Conservation (phyloP, 768 basidiomycete genomes). For the Baorangia bicolor region DNA sequence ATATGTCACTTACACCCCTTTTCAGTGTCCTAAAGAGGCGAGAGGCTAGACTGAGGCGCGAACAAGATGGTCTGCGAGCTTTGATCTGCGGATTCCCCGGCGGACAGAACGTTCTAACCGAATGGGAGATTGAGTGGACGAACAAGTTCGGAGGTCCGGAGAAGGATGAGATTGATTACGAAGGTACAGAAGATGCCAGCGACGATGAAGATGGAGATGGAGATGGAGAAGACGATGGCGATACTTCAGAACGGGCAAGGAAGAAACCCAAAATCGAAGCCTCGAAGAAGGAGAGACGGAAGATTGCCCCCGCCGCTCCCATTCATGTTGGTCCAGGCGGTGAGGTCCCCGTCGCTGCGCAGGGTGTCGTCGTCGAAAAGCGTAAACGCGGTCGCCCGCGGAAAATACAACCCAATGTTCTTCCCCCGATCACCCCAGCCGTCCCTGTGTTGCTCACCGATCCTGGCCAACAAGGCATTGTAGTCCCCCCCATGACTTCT, state of each 20-base stretch:
- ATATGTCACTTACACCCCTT: constrained; percentile 4
- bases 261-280: constrained; percentile 58
- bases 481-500: constrained; percentile 9
- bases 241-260: constrained; percentile 47
- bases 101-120: constrained; percentile 64
- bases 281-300: constrained; percentile 44
- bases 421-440: constrained; percentile 30
- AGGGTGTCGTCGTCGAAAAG: constrained; percentile 57
- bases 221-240: constrained; percentile 39
- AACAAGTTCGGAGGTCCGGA: constrained; percentile 78
- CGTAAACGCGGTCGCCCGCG: constrained; percentile 82
- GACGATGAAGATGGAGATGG: constrained; percentile 46
- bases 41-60: constrained; percentile 66
- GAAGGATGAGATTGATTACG: constrained; percentile 60
- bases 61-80: constrained; percentile 71
- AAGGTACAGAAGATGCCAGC: constrained; percentile 39
- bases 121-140: constrained; percentile 78
- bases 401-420: constrained; percentile 58
- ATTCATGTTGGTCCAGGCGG: constrained; percentile 23
- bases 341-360: constrained; percentile 27
- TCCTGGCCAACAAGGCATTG: constrained; percentile 16
- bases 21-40: constrained; percentile 75
- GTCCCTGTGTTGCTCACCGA: constrained; percentile 18
- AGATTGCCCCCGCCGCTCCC: constrained; percentile 33
- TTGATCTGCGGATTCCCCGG: constrained; percentile 72